Evolutionary conservation across 2,329 filamentous ascomycete species (phyloP).

Genomic region (Pezicula radicicola): DNA sequence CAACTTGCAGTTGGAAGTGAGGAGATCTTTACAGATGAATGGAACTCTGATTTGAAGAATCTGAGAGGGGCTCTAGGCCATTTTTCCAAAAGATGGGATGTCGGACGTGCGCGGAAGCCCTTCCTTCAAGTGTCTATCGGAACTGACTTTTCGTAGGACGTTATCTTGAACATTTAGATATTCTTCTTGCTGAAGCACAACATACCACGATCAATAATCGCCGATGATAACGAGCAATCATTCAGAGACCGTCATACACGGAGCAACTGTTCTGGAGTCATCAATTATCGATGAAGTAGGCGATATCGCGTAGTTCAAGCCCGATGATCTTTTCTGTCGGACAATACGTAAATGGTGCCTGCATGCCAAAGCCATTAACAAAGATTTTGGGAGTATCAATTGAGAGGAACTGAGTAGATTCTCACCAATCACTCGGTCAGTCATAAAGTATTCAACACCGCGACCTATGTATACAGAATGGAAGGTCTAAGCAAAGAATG

Average conservation of each 20-base stretch:
- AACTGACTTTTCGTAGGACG: background rate
- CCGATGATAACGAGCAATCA: no score
- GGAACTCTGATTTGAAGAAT: conserved; percentile 13
- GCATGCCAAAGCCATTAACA: no score
- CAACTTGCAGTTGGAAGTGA: conserved; percentile 11
- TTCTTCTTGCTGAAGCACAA: background rate
- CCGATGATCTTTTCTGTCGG: no score
- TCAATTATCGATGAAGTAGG: background rate
- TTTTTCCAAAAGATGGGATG: conserved; percentile 16
- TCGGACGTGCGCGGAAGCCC: conserved; percentile 14
- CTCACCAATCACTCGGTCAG: no score
- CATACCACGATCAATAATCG: no score
- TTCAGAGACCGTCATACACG: background rate
- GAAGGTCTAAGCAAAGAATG: no score
- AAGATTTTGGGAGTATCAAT: no score
- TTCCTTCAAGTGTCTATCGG: background rate
- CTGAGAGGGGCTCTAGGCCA: conserved; percentile 14
- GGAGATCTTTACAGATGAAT: conserved; percentile 12
- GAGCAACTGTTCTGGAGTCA: background rate
- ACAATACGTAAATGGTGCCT: no score
- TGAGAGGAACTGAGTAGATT: no score
- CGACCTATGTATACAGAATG: no score
- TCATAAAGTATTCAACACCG: no score
- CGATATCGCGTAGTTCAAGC: no score
- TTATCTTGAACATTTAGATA: background rate